Evolutionary conservation across 139 green algal species (phyloP).

Genomic region (Deuterostichococcus epilithicus): DNA sequence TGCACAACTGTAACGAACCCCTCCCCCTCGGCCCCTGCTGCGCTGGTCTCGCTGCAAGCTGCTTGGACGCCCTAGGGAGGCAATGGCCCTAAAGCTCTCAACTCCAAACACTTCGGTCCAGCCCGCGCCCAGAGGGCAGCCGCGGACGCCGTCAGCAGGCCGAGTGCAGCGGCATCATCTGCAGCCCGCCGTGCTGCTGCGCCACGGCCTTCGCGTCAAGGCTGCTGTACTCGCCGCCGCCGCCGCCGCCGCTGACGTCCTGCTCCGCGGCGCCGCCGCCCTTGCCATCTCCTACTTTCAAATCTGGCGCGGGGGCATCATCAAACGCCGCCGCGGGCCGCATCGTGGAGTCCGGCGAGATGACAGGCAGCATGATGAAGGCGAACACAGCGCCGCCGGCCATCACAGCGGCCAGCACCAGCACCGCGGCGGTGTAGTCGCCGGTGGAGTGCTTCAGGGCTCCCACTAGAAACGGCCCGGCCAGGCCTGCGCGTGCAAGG

Average conservation of each 20-base stretch:
- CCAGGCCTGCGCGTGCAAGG: neutral
- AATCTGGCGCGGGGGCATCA: too few relatives aligned
- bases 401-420: slow-evolving; percentile 5
- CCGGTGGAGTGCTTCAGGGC: slow-evolving; percentile 13
- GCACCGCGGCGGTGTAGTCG: slow-evolving; percentile 10
- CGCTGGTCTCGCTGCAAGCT: too few relatives aligned
- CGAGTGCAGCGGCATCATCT: neutral
- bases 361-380: neutral
- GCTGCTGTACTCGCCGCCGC: neutral
- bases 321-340: too few relatives aligned
- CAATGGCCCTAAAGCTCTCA: too few relatives aligned
- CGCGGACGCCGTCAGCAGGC: neutral
- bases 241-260: too few relatives aligned
- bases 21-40: too few relatives aligned
- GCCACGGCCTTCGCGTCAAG: neutral
- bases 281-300: too few relatives aligned
- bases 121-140: too few relatives aligned
- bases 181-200: neutral
- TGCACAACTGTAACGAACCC: too few relatives aligned
- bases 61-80: too few relatives aligned
- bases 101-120: too few relatives aligned
- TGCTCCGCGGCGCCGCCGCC: too few relatives aligned
- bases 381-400: neutral
- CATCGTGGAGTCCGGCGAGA: neutral
- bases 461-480: neutral